These are phyloP conservation scores for Babesia bigemina DNA, from an alignment of 169 alveolate genomes.

Conservation along the genomic window DNA sequence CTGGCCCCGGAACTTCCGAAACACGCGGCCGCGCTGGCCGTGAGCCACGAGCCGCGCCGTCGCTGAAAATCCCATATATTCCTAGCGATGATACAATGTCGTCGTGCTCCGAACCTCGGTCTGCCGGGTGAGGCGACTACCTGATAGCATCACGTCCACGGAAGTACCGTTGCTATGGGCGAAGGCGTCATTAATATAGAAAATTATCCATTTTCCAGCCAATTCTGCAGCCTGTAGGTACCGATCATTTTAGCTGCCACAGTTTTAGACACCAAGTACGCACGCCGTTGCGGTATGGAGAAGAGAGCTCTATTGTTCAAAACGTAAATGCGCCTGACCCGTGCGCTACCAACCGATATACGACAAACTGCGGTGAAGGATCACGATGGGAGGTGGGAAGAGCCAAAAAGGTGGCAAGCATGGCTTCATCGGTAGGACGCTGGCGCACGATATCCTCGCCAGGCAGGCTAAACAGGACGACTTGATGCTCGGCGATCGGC, in stretches of 20 bases:
- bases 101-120: too few relatives aligned
- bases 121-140: not conserved
- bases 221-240: not conserved
- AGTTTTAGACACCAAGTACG: not conserved
- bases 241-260: not conserved
- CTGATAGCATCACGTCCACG: not conserved
- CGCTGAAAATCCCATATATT: slow-evolving; percentile 78
- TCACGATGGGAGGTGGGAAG: slow-evolving; percentile 68
- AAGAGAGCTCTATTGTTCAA: not conserved
- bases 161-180: not conserved
- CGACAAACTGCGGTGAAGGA: not conserved
- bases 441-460: slow-evolving; percentile 67
- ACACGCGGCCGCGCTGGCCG: slow-evolving; percentile 78
- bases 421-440: slow-evolving; percentile 67
- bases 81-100: not conserved
- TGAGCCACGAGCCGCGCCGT: slow-evolving; percentile 78
- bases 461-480: slow-evolving; percentile 39
- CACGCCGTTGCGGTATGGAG: not conserved
- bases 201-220: not conserved
- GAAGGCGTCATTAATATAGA: not conserved
- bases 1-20: slow-evolving; percentile 79
- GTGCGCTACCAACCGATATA: not conserved
- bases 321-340: not conserved
- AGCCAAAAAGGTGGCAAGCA: slow-evolving; percentile 71
- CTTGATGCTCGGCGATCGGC: slow-evolving; percentile 6